Base-by-base conservation (phyloP, 139 green algal species). In the Closterium sp. region DNA sequence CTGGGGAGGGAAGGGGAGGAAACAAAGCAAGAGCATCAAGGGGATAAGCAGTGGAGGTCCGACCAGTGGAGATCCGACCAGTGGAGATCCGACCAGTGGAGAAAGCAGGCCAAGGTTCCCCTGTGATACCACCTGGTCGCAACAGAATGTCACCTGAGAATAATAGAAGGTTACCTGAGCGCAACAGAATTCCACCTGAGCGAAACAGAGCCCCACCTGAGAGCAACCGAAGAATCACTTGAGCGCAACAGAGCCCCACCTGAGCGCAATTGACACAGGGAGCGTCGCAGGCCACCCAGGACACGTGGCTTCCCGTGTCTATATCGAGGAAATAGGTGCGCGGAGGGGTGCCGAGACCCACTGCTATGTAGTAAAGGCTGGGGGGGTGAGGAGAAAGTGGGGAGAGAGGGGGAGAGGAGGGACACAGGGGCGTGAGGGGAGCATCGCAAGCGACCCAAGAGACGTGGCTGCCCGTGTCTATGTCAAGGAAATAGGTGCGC, bases 381-480 rank as follows among this genome's bases (percentile, higher is more conserved):
- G 32, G 32, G 32, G 32, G 32, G 32, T 38, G 32, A 38, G 3
- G 2, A 38, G 9, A 4, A 3, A 21, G 7, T 85, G 87, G 3
- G 30, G 34, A 30, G n/a, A 21, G 9, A 84, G 10, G 45, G 45
- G 45, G 45, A 70, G 45, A 19, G 45, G 11, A 1, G 45, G 89
- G 24, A 17, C 22, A 38, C 32, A 38, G 32, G 32, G 32, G 32
- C 32, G 3, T 38, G 32, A 3, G 32, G 3, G 32, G 32, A 38
- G 32, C 32, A 38, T 7, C 4, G 10, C 45, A 70, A 70, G 9
- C 45, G 1, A 13, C 45, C 45, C 89, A 91, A 2, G 45, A 31
- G 42, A 88, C 30, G n/a, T 91, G 24, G 31, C 89, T 91, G 2
- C 89, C 89, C n/a, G 89, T 91, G 89, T 91, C 89, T 29, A 91